Percentiles rank a stretch among this genome's conserved stretches.
These are phyloP conservation scores for Sophora flavescens DNA, from an alignment of 306 rosid species.

Conservation along the genomic window DNA sequence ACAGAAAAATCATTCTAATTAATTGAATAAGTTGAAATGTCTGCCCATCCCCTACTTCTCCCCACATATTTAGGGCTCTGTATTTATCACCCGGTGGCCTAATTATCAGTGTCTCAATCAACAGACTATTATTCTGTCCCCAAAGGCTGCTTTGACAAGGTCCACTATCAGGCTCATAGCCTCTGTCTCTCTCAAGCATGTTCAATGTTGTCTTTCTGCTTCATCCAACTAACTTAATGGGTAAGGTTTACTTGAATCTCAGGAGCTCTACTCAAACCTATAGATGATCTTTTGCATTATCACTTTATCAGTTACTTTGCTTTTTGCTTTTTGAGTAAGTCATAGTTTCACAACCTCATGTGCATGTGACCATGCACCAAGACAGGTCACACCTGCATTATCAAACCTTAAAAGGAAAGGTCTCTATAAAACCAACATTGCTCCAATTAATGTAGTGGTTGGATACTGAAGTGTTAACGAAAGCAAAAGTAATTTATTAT, in stretches of 20 bases:
- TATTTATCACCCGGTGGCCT: conserved; percentile 30
- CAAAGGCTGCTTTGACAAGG: conserved; percentile 47
- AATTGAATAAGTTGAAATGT: conserved; percentile 50
- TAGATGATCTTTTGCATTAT: not conserved
- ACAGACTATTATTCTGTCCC: conserved; percentile 49
- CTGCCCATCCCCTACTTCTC: conserved; percentile 33
- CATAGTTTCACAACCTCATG: not conserved
- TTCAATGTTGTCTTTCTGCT: conserved; percentile 51
- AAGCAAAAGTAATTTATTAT: too few species aligned
- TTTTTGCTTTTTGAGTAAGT: not conserved
- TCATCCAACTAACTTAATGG: conserved; percentile 45
- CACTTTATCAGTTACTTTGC: not conserved
- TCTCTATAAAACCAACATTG: too few species aligned
- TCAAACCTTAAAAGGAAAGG: too few species aligned
- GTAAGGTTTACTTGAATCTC: conserved; percentile 11
- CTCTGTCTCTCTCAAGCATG: conserved; percentile 48
- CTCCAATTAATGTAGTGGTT: too few species aligned
- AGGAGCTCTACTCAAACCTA: not conserved
- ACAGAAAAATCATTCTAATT: conserved; percentile 45
- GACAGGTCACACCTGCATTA: not conserved
- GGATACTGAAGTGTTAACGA: too few species aligned
- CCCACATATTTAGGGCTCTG: conserved; percentile 22
- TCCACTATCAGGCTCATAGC: conserved; percentile 55
- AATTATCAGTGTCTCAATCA: conserved; percentile 60
- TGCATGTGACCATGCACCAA: not conserved